A percentile compares a stretch with the other conserved stretches of the same genome.
These are phyloP conservation scores for Biscogniauxia marginata DNA, from an alignment of 2,329 filamentous ascomycete genomes.

Conservation along the genomic window DNA sequence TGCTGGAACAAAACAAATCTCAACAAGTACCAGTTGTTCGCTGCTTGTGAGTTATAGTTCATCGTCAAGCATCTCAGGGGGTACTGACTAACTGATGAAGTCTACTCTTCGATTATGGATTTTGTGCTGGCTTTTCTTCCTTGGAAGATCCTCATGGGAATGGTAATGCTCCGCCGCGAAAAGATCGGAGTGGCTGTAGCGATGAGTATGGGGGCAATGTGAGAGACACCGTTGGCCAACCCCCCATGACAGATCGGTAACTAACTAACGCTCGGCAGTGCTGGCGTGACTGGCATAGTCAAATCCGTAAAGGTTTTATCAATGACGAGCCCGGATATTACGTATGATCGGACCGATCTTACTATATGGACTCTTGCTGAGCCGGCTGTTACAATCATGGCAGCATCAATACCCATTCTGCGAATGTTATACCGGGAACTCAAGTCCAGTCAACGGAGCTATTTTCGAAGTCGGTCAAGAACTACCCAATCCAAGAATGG, in stretches of 20 bases:
- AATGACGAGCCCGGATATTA: constrained; percentile 35
- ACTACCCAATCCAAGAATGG: constrained; percentile 9
- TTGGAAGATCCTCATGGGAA: constrained; percentile 35
- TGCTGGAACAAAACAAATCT: constrained; percentile 32
- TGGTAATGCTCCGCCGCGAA: constrained; percentile 33
- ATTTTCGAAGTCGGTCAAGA: constrained; percentile 23
- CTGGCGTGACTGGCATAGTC: constrained; percentile 34
- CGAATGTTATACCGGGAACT: constrained; percentile 36
- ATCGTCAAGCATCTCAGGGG: rapidly evolving
- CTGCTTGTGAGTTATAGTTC: constrained; percentile 28
- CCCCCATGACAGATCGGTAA: not conserved
- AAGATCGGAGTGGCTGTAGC: constrained; percentile 35
- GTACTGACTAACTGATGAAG: constrained; percentile 15
- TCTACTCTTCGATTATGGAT: constrained; percentile 35
- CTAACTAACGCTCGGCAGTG: constrained; percentile 20
- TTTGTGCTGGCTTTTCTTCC: constrained; percentile 35
- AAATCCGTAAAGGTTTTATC: constrained; percentile 32
- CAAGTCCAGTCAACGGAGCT: constrained; percentile 31
- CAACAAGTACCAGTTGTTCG: constrained; percentile 31
- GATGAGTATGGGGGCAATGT: constrained; percentile 38
- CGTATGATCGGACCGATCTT: constrained; percentile 35
- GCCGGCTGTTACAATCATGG: constrained; percentile 37
- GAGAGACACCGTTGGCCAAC: constrained; percentile 2
- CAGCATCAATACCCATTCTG: constrained; percentile 35
- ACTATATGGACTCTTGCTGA: constrained; percentile 37